phyloP scores from a whole-genome alignment of 163 green algal genomes.

The Chlamydomonas reinhardtii region DNA sequence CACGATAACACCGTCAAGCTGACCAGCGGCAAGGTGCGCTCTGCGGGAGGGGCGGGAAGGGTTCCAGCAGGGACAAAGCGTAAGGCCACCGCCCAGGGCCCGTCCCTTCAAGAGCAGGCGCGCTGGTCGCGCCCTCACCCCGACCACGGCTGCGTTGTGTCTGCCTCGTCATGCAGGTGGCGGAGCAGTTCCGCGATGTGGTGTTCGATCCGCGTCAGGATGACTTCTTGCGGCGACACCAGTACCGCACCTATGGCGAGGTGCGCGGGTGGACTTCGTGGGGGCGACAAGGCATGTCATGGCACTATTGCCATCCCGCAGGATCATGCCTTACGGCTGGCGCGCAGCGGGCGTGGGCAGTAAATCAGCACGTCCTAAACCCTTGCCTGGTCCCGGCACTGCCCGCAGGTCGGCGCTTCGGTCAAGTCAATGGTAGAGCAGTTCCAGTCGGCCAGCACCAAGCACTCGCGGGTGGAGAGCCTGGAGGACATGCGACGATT shows the following conservation, averaged over 20 bases:
- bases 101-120: too few relatives aligned
- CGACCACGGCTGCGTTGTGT: too few relatives aligned
- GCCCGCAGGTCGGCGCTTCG: conserved; percentile 53
- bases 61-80: too few relatives aligned
- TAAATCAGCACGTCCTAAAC: too few relatives aligned
- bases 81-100: too few relatives aligned
- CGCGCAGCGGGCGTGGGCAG: too few relatives aligned
- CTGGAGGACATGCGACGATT: conserved; percentile 97
- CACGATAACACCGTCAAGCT: conserved; percentile 86
- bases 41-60: too few relatives aligned
- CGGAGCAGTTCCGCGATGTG: conserved; percentile 82
- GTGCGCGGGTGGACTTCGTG: conserved; percentile 51
- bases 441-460: conserved; percentile 66
- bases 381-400: not conserved
- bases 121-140: too few relatives aligned
- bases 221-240: conserved; percentile 87
- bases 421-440: conserved; percentile 87
- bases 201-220: conserved; percentile 87
- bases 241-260: conserved; percentile 96
- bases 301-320: too few relatives aligned
- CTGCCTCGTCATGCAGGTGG: conserved; percentile 47
- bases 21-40: conserved; percentile 58
- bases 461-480: conserved; percentile 80
- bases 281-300: too few relatives aligned
- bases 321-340: too few relatives aligned